These are phyloP conservation scores for Phytophthora melonis DNA, from an alignment of 352 stramenopile species.

Conservation along the genomic window DNA sequence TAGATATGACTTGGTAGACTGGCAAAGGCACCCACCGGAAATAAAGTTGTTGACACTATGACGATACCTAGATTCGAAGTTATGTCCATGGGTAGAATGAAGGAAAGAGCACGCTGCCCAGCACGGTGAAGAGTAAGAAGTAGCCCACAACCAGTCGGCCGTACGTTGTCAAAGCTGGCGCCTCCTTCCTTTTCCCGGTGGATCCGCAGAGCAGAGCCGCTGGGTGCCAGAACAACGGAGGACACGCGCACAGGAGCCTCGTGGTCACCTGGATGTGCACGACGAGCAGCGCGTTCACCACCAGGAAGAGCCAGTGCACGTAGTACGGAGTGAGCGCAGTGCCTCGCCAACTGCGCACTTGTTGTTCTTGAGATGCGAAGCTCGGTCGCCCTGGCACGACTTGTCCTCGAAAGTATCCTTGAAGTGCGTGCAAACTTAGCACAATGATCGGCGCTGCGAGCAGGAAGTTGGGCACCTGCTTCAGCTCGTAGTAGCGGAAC, in stretches of 20 bases:
- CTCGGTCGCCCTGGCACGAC: constrained; percentile 24
- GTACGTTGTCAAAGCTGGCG: constrained; percentile 20
- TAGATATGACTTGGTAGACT: not conserved
- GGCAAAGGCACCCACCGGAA: not conserved
- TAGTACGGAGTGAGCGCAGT: constrained; percentile 61
- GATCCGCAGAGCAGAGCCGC: constrained; percentile 37
- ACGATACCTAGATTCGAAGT: not conserved
- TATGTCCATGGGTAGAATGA: constrained; percentile 90
- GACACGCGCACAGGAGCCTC: constrained; percentile 78
- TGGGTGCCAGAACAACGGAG: constrained; percentile 83
- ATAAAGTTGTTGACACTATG: not conserved
- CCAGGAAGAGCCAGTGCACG: constrained; percentile 77
- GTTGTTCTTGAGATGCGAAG: not conserved
- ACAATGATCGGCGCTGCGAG: constrained; percentile 90
- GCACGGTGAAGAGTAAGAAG: constrained; percentile 75
- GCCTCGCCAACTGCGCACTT: constrained; percentile 23
- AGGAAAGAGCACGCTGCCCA: constrained; percentile 75
- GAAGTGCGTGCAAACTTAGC: constrained; percentile 65
- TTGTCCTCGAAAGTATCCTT: constrained; percentile 55
- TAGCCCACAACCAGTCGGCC: constrained; percentile 62
- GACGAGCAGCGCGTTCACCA: constrained; percentile 79
- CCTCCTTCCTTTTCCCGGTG: constrained; percentile 16
- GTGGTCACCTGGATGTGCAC: constrained; percentile 91
- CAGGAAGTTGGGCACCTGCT: constrained; percentile 96
- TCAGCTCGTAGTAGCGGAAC: constrained; percentile 93